Evolutionary conservation across 352 stramenopile genomes (phyloP).

Genomic region (Pythium dissotocum): DNA sequence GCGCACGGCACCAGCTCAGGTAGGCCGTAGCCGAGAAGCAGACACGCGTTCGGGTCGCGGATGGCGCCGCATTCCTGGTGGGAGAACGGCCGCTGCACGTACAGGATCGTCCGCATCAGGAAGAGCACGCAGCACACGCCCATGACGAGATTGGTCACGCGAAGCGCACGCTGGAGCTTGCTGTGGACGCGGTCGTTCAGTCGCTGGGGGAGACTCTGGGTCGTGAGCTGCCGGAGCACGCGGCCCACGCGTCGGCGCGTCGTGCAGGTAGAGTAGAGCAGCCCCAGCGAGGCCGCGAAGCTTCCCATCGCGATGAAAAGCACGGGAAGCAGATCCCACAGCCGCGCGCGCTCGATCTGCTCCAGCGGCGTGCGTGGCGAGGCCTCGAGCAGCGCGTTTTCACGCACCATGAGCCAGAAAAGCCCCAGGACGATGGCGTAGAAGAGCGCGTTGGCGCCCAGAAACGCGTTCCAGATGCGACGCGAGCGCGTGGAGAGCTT

Average conservation of each 20-base stretch:
- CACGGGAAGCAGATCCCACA: constrained; percentile 50
- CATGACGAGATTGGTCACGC: constrained; percentile 78
- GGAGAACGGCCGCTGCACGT: constrained; percentile 75
- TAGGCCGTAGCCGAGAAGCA: constrained; percentile 72
- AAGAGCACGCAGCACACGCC: constrained; percentile 63
- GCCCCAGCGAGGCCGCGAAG: constrained; percentile 61
- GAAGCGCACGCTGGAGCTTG: constrained; percentile 76
- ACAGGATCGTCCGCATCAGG: constrained; percentile 75
- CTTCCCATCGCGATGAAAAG: constrained; percentile 69
- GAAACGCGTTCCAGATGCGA: constrained; percentile 76
- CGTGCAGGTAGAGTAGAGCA: constrained; percentile 80
- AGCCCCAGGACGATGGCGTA: constrained; percentile 70
- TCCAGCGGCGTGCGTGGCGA: constrained; percentile 17
- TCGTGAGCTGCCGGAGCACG: constrained; percentile 52
- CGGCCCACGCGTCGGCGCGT: constrained; percentile 68
- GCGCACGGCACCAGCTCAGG: constrained; percentile 70
- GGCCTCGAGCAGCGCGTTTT: constrained; percentile 7
- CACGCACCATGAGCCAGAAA: constrained; percentile 42
- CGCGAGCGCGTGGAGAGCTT: constrained; percentile 70
- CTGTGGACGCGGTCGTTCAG: constrained; percentile 59
- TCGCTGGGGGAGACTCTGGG: constrained; percentile 39
- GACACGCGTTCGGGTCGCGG: constrained; percentile 56
- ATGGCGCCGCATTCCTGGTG: constrained; percentile 72
- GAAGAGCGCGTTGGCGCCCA: constrained; percentile 70
- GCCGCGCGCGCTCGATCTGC: constrained; percentile 35